A percentile compares a stretch with the other conserved stretches of the same genome.
Conservation (phyloP, 2,329 filamentous ascomycete genomes). For the Phialocephala sp. region DNA sequence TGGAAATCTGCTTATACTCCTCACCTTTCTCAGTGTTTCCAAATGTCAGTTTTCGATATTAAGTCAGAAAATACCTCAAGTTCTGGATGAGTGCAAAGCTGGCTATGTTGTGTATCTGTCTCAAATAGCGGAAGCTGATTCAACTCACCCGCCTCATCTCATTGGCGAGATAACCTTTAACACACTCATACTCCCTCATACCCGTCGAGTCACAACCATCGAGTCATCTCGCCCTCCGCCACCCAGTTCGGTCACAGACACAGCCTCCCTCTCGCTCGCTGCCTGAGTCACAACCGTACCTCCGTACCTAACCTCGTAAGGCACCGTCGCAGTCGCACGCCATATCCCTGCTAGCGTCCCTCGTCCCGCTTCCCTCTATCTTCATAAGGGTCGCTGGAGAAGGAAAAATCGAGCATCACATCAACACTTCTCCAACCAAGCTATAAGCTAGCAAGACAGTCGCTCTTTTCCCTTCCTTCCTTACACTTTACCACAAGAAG, state of each 20-base stretch:
- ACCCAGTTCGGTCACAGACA: background rate
- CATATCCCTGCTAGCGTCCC: conserved; percentile 27
- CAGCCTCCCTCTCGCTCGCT: conserved; percentile 11
- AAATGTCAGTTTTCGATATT: too few species aligned
- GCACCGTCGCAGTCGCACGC: background rate
- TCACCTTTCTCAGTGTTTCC: too few species aligned
- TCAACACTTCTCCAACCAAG: background rate
- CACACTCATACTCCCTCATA: conserved; percentile 13
- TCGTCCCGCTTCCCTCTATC: conserved; percentile 1
- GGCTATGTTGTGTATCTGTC: too few species aligned
- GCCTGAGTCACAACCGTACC: conserved; percentile 30
- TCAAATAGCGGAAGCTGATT: too few species aligned
- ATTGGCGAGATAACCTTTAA: too few species aligned
- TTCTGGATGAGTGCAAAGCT: too few species aligned
- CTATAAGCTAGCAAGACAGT: background rate
- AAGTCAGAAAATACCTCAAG: too few species aligned
- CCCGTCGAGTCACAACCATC: conserved; percentile 4
- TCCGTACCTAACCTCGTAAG: too few species aligned
- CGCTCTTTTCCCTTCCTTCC: background rate
- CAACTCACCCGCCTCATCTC: too few species aligned
- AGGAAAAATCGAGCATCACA: conserved; percentile 11
- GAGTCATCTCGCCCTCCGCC: conserved; percentile 8
- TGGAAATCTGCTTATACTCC: too few species aligned
- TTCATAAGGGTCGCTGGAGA: conserved; percentile 22
- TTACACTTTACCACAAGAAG: background rate